Base-by-base conservation (phyloP, 352 stramenopile species). In the Chrysophaeum taylorii region DNA sequence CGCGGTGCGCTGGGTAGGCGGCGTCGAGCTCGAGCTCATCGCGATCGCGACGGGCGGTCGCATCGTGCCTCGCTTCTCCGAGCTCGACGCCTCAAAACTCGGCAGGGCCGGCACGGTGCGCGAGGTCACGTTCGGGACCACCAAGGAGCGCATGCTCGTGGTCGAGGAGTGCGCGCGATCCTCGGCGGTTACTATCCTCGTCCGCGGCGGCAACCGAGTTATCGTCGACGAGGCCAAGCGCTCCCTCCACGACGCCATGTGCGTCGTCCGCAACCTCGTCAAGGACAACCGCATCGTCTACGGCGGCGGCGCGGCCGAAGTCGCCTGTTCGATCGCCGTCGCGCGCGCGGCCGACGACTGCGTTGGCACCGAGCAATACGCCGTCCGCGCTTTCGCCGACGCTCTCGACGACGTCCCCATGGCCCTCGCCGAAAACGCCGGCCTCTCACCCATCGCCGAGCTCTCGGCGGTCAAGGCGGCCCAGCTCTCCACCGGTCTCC, bases 271-370 rank as follows among this genome's bases (percentile, higher is more conserved):
- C 68, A 99, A 99, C 84, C 81, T 99, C 63, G 97, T 99, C 80
- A 96, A 94, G 79, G 96, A 99, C 85, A 99, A 98, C 84, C 89
- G 92, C 68, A 95, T 99, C 63, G 95, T 99, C 52, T 99, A 99
- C 81, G 96, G 96, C 39, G 96, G 96, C 39, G 96, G 95, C 50
- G 88, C 92, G 33, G 91, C 94, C 12, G 96, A 99, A 79, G 95
- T 99, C 72, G 91, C 94, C 2, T 98, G 94, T 78, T 92, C 89
- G n/a, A 89, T 99, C 67, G 89, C 87, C 9, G 89, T 99, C 54
- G 83, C 78, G 69, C 76, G 84, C 36, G 78, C 84, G 64, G 88
- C 87, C 5, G 88, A 92, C 70, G 87, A 78, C 12, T 80, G 92
- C 0, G 75, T 77, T 1, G 87, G 87, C 63, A 84, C 89, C n/a